Evolutionary conservation across 1,139 yeast species (phyloP), one percentile per base, ranked within the genome.

Genomic region (Protomyces inundatus): DNA sequence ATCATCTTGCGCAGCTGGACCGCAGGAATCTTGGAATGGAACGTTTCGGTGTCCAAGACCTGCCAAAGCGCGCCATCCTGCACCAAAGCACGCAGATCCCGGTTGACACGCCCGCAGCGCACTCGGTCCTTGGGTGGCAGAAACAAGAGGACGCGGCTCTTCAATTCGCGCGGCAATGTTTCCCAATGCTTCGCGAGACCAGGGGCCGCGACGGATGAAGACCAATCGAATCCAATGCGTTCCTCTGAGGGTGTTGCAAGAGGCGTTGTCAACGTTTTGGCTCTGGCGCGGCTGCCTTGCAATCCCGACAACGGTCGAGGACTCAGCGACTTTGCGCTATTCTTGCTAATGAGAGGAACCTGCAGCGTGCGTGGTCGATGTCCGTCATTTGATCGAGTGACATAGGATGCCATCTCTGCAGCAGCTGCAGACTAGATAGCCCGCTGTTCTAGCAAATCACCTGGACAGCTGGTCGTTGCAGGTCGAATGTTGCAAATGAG

Each of bases 151-250:
- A 66, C 40, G 48, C 39, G 46, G 7, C 58, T 30, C 54, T 58
- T 33, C 35, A 66, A 45, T 45, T 66, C 68, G 35, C 58, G 45
- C 9, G 68, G 68, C 7, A 66, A 39, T 70, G 71, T 37, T 6
- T 48, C 54, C 53, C 75, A 3, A 68, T 71, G 14, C 77, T 76
- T 0, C 78, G 77, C 50, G 23, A 34, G 9, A 14, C 30, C 39
- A 6, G 52, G 42, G 6, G 23, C n/a, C 12, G 53, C 33, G 14
- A 34, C 35, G 6, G 35, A 7, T 14, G 7, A 9, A 23, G 37
- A 30, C 37, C 37, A 50, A 6, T 6, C n/a, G 14, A 34, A 50
- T 4, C 37, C 37, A 32, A 7, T 12, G 54, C 23, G 14, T 32
- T 37, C 61, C 37, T 57, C 61, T 23, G 52, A 12, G 6, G 61